Percentiles rank a stretch among this genome's conserved stretches.
These are phyloP conservation scores for Chrysanthemum makinoi DNA, from an alignment of 129 eudicot species.

Conservation along the genomic window DNA sequence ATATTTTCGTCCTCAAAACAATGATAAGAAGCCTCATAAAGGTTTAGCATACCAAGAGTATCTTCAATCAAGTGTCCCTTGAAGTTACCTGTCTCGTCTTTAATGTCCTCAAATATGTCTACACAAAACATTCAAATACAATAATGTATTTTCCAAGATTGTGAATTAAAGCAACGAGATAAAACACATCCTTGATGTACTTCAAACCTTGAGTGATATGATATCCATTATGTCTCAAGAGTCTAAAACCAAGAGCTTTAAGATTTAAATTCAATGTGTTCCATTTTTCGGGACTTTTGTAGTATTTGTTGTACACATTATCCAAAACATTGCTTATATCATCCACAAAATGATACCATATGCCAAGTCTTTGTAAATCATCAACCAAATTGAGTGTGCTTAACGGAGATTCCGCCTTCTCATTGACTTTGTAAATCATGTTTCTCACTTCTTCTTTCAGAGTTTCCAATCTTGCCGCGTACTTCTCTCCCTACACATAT, in stretches of 20 bases:
- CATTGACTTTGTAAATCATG: neutral
- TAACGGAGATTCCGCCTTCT: slow-evolving; percentile 9
- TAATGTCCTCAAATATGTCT: slow-evolving; percentile 50
- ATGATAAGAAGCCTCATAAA: too few relatives aligned
- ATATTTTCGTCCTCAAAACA: slow-evolving; percentile 30
- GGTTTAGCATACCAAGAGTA: too few relatives aligned
- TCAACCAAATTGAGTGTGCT: slow-evolving; percentile 37
- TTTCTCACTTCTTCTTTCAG: too few relatives aligned
- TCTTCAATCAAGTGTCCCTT: neutral
- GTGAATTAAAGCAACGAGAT: too few relatives aligned
- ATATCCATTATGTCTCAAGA: too few relatives aligned
- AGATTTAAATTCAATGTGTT: neutral
- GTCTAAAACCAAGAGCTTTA: too few relatives aligned
- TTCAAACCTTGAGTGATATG: too few relatives aligned
- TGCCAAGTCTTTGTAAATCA: neutral
- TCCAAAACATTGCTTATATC: slow-evolving; percentile 24
- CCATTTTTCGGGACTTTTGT: neutral
- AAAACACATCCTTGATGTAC: too few relatives aligned
- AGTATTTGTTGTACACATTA: slow-evolving; percentile 4
- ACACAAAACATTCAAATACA: slow-evolving; percentile 15
- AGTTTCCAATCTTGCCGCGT: too few relatives aligned
- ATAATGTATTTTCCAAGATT: slow-evolving; percentile 7
- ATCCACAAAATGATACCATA: slow-evolving; percentile 36
- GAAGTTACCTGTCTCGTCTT: slow-evolving; percentile 34
- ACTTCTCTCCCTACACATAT: neutral